Evolutionary conservation across 805 yeast species (phyloP), one percentile per base, ranked within the genome.

Genomic region (Candida pseudofarinosa): DNA sequence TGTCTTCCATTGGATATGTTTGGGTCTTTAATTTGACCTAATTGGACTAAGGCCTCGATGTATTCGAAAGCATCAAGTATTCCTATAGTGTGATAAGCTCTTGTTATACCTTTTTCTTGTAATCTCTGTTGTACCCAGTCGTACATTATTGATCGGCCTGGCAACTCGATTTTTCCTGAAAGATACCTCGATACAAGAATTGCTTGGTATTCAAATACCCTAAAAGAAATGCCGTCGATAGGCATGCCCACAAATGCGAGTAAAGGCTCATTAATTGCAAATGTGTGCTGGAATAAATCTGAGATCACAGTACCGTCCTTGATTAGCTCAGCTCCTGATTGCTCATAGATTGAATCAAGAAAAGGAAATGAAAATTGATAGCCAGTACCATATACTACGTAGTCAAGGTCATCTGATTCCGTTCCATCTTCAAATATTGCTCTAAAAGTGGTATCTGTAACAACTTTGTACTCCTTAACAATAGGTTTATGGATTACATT

Each of bases 131-230:
- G 38, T 17, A 51, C 51, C 73, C 73, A 67, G 14, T 45, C 30
- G 5, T 49, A 35, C 43, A 65, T 71, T 15, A 59, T 64, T 35
- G 53, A 42, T 4, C 43, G 23, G 2, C 60, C 34, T 3, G 73
- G 73, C 4, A 67, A 45, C 3, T 47, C 34, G 1, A 58, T 51
- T 42, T 62, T 54, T 4, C 65, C 69, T 1, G 64, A 51, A 32
- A 60, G 54, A 35, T 57, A 58, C 23, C 72, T 47, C 1, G 73
- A 53, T 1, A 64, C 64, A 12, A 62, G 42, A 0, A 65, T 61
- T 1, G 72, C 68, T 47, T 71, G 76, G 51, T 59, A 69, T 46
- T 71, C 74, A 50, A 64, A 70, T 1, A 61, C 67, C 37, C 69
- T 55, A 48, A 69, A 68, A 0, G 71, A 60, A 19, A 70, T 54